Evolutionary conservation across 225 moss, liverwort and hornwort species (phyloP), one percentile per base, ranked within the genome.

Genomic region (Ulota crispa): DNA sequence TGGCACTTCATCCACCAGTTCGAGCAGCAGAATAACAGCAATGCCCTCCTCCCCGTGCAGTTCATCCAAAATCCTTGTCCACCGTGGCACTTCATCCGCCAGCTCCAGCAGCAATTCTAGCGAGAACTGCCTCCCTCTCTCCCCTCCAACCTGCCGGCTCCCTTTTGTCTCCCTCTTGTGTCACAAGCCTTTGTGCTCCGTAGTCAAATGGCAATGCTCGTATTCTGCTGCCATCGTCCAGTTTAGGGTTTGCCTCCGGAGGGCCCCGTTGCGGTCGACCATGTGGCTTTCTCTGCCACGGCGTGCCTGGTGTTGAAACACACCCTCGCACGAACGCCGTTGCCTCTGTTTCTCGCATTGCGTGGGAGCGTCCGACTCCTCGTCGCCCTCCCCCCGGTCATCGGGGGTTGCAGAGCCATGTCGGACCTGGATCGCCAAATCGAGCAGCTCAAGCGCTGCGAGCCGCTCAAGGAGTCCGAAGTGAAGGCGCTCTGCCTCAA

Each of bases 351-450:
- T 30, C 6, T 60, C n/a, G 60, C 27, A 3, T 27, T 26, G 5
- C 18, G 50, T 18, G 6, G 6, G 31, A 52, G 14, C 39, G 67
- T 59, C 26, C 66, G 37, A 7, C 66, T 24, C 31, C 34, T 34
- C 34, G 34, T 45, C 37, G 36, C 13, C 45, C 45, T 45, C 50
- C 45, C 45, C 45, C 45, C 14, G 3, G 41, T 39, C 8, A 9
- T 42, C 45, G 13, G 53, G 53, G 65, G 26, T 26, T 31, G 72
- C 5, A 72, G 82, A 70, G 85, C 82, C 84, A 99, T 99, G 98
- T 99, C 98, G 84, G 98, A 99, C 89, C 90, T 99, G 80, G 98
- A 99, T 83, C 94, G 94, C 72, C 98, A 99, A 90, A 99, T 99
- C 86, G 98, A 96, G 91, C 96, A 99, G 93, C 94, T 99, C 72